Conservation (phyloP, 352 stramenopile species). For the Phytopythium mirpurense region DNA sequence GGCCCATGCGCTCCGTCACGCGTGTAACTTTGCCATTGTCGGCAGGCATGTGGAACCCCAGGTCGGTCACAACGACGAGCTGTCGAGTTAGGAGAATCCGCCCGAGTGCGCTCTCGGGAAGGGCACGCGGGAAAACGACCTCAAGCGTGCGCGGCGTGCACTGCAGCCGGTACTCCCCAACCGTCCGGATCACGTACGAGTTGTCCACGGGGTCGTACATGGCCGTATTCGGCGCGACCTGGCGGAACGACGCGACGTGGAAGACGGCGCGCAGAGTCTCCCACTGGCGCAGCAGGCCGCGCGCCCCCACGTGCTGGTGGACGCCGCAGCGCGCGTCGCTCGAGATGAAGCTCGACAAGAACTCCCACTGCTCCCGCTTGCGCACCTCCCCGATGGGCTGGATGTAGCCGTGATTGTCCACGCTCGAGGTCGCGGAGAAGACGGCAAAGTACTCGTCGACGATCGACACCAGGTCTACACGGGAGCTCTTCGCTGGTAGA, state of each 20-base stretch:
- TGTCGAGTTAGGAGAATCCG: neutral
- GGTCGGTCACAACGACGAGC: conserved; percentile 3
- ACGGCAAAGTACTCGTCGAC: conserved; percentile 5
- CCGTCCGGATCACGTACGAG: conserved; percentile 5
- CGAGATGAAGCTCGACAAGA: neutral
- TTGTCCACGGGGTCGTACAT: conserved; percentile 6
- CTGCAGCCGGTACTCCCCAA: conserved; percentile 10
- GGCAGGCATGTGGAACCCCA: conserved; percentile 6
- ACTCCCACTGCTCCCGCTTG: neutral
- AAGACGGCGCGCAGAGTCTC: conserved; percentile 9
- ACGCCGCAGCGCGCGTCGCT: neutral
- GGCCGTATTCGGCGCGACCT: conserved; percentile 4
- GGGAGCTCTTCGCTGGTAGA: neutral
- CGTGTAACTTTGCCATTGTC: conserved; percentile 2
- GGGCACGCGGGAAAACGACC: neutral
- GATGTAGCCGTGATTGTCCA: conserved; percentile 6
- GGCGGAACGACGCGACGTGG: conserved; percentile 4
- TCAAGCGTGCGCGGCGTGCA: conserved; percentile 5
- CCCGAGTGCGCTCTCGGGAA: neutral
- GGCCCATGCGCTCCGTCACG: conserved; percentile 9
- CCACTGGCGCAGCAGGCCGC: neutral
- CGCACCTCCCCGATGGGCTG: neutral
- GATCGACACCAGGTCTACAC: neutral
- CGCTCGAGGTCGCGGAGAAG: neutral
- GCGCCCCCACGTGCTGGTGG: neutral